Evolutionary conservation across 371 early-diverging fungal genomes (phyloP), one percentile per base, ranked within the genome.

Genomic region (Apophysomyces ossiformis): DNA sequence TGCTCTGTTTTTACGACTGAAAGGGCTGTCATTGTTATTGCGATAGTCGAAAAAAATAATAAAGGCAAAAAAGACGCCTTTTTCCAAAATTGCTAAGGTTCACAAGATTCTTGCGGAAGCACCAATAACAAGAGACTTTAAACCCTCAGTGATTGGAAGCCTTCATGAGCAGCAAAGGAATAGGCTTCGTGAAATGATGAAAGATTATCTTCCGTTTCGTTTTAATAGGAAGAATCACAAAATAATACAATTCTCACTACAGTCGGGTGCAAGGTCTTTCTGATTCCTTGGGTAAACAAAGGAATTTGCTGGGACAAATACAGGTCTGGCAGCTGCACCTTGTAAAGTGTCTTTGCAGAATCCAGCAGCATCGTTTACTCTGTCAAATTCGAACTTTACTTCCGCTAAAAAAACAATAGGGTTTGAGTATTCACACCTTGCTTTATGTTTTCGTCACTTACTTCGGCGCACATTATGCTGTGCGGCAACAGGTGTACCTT

Each of bases 161-260:
- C 13, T 41, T 8, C 41, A 41, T 11, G 41, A 41, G 41, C 41
- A 41, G 11, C 13, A 11, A 41, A 41, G 41, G 11, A 1, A 41
- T 41, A 41, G 13, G 13, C 41, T 41, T 11, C 5, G 11, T 41
- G 11, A 4, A 41, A 41, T 41, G 41, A 41, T 5, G 11, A 41
- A 41, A 41, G 1, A 11, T 5, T 1, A 39, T 11, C 39, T 41
- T 11, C 0, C 5, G 11, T 41, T 56, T 46, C 58, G 37, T 61
- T 45, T 15, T 61, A 41, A 18, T 43, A 4, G 5, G 11, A 2
- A 41, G 41, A 35, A 43, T 39, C 50, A 70, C 37, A 66, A 61
- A 16, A 70, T 60, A n/a, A 63, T 63, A 47, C 70, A 70, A 18
- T 32, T 46, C 38, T 70, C 70, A 45, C 70, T 70, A 12, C 54